Percentiles rank a stretch among this genome's conserved stretches.
phyloP scores from a whole-genome alignment of 2,329 filamentous ascomycete species.

The Aspergillus brunneoviolaceus region DNA sequence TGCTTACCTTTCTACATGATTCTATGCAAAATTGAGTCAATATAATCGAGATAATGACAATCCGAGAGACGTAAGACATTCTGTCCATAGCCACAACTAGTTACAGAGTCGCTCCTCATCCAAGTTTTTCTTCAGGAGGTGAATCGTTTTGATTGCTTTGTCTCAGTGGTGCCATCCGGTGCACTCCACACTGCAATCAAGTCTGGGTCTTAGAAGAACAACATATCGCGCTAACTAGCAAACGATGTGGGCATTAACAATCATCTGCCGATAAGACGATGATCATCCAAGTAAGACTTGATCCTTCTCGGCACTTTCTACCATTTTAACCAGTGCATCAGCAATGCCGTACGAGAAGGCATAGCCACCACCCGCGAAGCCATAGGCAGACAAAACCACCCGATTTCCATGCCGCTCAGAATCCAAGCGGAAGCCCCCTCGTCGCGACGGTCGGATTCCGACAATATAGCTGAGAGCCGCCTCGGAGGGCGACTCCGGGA shows the following conservation, averaged over 20 bases:
- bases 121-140: background rate
- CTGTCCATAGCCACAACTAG: no score
- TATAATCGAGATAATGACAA: no score
- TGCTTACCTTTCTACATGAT: no score
- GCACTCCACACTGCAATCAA: background rate
- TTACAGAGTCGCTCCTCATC: no score
- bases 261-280: background rate
- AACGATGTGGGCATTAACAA: background rate
- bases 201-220: background rate
- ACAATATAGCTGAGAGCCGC: constrained; percentile 34
- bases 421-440: constrained; percentile 38
- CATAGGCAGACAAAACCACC: constrained; percentile 37
- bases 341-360: constrained; percentile 40
- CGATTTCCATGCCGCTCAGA: constrained; percentile 27
- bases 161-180: background rate
- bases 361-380: constrained; percentile 41
- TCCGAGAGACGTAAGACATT: no score
- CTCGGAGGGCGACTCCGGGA: constrained; percentile 32
- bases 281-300: constrained; percentile 26
- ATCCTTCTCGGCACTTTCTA: constrained; percentile 32
- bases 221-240: background rate
- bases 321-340: constrained; percentile 37
- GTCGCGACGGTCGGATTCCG: constrained; percentile 37
- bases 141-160: background rate
- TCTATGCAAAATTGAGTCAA: no score